Evolutionary conservation across 2,329 filamentous ascomycete genomes (phyloP).

Genomic region (Penicillium palitans): DNA sequence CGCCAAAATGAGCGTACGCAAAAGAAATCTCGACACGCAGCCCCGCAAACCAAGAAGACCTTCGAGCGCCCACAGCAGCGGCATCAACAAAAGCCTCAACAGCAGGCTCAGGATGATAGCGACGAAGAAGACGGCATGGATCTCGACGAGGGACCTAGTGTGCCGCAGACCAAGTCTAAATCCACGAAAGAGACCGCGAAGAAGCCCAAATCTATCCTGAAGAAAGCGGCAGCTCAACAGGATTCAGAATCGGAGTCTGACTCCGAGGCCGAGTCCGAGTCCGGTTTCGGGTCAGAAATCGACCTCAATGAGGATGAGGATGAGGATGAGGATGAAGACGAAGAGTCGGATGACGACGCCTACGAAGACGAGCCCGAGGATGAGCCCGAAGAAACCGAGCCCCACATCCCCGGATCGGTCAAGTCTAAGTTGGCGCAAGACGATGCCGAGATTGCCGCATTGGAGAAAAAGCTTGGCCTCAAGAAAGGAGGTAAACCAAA

Average conservation of each 20-base stretch:
- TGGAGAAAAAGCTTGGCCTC: conserved; percentile 86
- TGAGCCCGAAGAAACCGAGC: conserved; percentile 12
- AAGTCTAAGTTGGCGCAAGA: conserved; percentile 72
- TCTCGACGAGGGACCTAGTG: conserved; percentile 20
- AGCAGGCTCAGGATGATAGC: conserved; percentile 21
- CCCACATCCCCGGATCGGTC: conserved; percentile 43
- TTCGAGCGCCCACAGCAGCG: conserved; percentile 11
- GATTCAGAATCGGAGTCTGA: conserved; percentile 21
- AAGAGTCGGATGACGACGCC: conserved; percentile 31
- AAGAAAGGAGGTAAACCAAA: conserved; percentile 72
- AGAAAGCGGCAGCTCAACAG: conserved; percentile 33
- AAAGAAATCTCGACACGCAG: conserved; percentile 54
- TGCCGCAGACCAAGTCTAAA: conserved; percentile 22
- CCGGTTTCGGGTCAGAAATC: neutral
- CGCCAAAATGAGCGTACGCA: conserved; percentile 65
- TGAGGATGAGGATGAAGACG: conserved; percentile 27
- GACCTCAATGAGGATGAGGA: conserved; percentile 21
- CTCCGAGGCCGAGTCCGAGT: neutral
- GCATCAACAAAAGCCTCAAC: conserved; percentile 14
- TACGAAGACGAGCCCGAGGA: conserved; percentile 12
- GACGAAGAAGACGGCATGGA: conserved; percentile 25
- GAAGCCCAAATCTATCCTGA: conserved; percentile 39
- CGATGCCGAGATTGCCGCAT: conserved; percentile 80
- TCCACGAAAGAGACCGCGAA: conserved; percentile 24
- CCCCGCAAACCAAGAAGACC: conserved; percentile 20